phyloP scores from a whole-genome alignment of 257 asterid genomes.

The Gentiana straminea region DNA sequence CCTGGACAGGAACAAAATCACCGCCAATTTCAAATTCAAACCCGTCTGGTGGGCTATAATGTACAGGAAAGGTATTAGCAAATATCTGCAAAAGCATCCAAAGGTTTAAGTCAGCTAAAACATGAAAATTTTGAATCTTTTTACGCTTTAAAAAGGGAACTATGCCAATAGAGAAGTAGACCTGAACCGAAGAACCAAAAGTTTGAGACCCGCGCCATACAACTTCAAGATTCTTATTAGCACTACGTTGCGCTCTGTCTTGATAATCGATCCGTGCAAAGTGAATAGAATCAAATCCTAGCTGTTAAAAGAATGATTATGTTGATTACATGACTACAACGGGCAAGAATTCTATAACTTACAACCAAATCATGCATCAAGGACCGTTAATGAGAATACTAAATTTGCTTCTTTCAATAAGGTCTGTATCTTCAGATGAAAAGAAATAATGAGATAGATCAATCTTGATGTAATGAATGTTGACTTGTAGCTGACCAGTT shows the following conservation, averaged over 20 bases:
- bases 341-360: not conserved
- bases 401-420: too few species aligned
- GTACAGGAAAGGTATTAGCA: slow-evolving; percentile 69
- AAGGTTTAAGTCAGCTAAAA: slow-evolving; percentile 8
- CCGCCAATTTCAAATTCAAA: slow-evolving; percentile 56
- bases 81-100: slow-evolving; percentile 45
- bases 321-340: slow-evolving; percentile 1
- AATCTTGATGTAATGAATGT: too few species aligned
- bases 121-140: slow-evolving; percentile 4
- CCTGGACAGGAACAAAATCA: slow-evolving; percentile 62
- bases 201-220: slow-evolving; percentile 85
- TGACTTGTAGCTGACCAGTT: too few species aligned
- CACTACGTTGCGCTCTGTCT: slow-evolving; percentile 68
- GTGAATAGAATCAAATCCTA: slow-evolving; percentile 81
- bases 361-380: not conserved
- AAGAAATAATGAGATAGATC: too few species aligned
- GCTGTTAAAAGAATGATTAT: slow-evolving; percentile 22
- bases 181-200: slow-evolving; percentile 73
- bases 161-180: slow-evolving; percentile 6
- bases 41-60: slow-evolving; percentile 75
- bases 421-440: too few species aligned
- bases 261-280: slow-evolving; percentile 89
- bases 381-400: too few species aligned
- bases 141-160: not conserved
- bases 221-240: slow-evolving; percentile 71